phyloP scores from a whole-genome alignment of 371 early-diverging fungal species.

The Apophysomyces ossiformis region DNA sequence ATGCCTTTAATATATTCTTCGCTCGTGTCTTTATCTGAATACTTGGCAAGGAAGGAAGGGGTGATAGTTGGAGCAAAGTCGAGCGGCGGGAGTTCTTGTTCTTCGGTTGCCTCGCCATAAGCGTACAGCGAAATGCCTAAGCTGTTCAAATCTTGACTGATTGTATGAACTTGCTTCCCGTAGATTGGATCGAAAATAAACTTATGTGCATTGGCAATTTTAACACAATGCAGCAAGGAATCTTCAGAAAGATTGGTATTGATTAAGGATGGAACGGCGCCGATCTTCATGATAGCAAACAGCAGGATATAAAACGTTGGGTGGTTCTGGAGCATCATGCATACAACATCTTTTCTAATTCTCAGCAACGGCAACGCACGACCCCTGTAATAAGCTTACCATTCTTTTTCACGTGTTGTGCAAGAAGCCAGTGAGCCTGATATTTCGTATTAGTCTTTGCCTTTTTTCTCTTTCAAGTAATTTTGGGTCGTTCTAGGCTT shows the following conservation, averaged over 20 bases:
- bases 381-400: constrained; percentile 14
- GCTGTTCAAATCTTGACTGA: constrained; percentile 12
- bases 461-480: background rate
- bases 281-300: constrained; percentile 40
- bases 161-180: constrained; percentile 26
- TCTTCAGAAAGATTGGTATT: constrained; percentile 37
- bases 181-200: constrained; percentile 40
- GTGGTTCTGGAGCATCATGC: constrained; percentile 44
- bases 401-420: constrained; percentile 24
- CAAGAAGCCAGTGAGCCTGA: constrained; percentile 35
- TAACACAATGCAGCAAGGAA: constrained; percentile 39
- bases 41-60: constrained; percentile 25
- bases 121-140: constrained; percentile 22
- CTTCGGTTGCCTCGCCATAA: constrained; percentile 38
- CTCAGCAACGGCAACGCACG: background rate
- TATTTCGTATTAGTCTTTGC: constrained; percentile 2
- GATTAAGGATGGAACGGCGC: constrained; percentile 37
- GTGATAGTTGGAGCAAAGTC: constrained; percentile 34
- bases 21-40: constrained; percentile 36
- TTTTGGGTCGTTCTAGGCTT: background rate
- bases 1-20: constrained; percentile 33
- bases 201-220: constrained; percentile 26
- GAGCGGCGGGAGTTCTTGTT: constrained; percentile 23
- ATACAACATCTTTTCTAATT: constrained; percentile 31
- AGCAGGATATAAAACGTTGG: constrained; percentile 35